Percentiles rank a stretch among this genome's conserved stretches.
Evolutionary conservation across 2,329 filamentous ascomycete genomes (phyloP).

Genomic region (Akanthomyces uredinophilus): DNA sequence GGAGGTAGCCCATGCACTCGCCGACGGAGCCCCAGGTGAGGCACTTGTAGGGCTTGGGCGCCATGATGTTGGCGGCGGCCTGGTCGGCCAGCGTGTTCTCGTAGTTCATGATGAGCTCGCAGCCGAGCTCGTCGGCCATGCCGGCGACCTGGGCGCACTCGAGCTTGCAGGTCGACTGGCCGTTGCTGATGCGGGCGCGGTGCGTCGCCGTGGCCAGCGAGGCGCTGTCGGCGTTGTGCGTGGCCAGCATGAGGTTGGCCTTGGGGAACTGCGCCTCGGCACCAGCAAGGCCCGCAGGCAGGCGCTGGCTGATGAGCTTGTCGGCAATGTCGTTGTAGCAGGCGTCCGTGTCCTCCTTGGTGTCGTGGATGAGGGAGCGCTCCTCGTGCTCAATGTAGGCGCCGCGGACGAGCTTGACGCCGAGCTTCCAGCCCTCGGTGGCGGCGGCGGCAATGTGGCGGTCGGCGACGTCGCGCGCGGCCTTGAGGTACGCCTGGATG

Average conservation of each 20-base stretch:
- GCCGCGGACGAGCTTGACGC: conserved; percentile 64
- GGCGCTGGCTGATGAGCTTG: conserved; percentile 52
- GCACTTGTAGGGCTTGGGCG: conserved; percentile 29
- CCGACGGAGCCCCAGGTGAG: conserved; percentile 20
- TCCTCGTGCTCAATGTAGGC: conserved; percentile 63
- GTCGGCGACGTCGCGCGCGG: conserved; percentile 46
- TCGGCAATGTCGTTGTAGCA: conserved; percentile 64
- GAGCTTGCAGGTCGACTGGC: conserved; percentile 27
- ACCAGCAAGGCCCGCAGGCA: conserved; percentile 22
- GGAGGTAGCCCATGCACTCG: conserved; percentile 21
- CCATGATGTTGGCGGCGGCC: conserved; percentile 25
- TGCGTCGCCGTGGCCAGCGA: conserved; percentile 35
- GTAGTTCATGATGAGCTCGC: conserved; percentile 37
- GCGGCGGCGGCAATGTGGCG: conserved; percentile 50
- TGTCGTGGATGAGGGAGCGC: conserved; percentile 59
- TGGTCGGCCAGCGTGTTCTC: conserved; percentile 14
- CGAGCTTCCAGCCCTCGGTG: conserved; percentile 54
- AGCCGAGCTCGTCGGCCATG: conserved; percentile 83
- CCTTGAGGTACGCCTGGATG: conserved; percentile 65
- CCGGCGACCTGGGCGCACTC: conserved; percentile 65
- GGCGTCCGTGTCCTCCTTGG: conserved; percentile 58
- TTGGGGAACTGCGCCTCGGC: conserved; percentile 40
- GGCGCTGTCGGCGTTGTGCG: conserved; percentile 68
- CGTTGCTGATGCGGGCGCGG: conserved; percentile 8
- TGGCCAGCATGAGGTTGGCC: conserved; percentile 62